These are phyloP conservation scores for Ceratocystis destructans DNA, from an alignment of 2,329 filamentous ascomycete species.

Conservation along the genomic window DNA sequence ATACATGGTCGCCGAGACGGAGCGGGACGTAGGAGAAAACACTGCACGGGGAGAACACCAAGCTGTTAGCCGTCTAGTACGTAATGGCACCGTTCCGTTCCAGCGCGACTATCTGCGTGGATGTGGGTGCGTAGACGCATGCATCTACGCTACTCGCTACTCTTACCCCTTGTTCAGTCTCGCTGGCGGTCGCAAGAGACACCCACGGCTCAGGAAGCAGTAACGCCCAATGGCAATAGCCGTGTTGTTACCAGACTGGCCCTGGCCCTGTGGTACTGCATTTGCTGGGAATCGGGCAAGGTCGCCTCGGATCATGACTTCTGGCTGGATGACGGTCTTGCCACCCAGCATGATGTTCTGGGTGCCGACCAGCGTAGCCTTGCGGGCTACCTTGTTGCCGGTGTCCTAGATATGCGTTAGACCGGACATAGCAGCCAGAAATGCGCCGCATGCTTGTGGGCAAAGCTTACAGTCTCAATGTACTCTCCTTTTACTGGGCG, in stretches of 20 bases:
- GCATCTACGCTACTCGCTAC: conserved; percentile 13
- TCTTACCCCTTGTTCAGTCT: conserved; percentile 60
- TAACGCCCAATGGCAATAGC: conserved; percentile 84
- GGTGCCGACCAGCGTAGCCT: conserved; percentile 80
- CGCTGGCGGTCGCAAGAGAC: conserved; percentile 68
- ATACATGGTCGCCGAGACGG: conserved; percentile 89
- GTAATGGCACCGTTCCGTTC: neutral
- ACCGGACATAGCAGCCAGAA: neutral
- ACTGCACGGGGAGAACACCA: conserved; percentile 24
- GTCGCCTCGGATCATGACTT: conserved; percentile 87
- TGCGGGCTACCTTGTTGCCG: conserved; percentile 94
- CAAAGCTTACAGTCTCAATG: conserved; percentile 68
- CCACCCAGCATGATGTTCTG: conserved; percentile 97
- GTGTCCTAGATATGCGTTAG: conserved; percentile 52
- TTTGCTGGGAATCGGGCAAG: conserved; percentile 48
- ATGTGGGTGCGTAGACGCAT: neutral
- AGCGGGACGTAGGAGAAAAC: conserved; percentile 72
- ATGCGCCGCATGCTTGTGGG: neutral
- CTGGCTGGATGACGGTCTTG: conserved; percentile 88
- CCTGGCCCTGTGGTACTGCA: conserved; percentile 28
- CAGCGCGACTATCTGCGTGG: neutral
- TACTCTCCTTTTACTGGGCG: conserved; percentile 79
- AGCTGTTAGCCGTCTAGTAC: neutral
- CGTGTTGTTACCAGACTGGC: conserved; percentile 36
- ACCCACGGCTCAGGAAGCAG: conserved; percentile 70